Evolutionary conservation across 2,329 filamentous ascomycete genomes (phyloP), one percentile per base, ranked within the genome.

Genomic region (Epichloe sibirici): DNA sequence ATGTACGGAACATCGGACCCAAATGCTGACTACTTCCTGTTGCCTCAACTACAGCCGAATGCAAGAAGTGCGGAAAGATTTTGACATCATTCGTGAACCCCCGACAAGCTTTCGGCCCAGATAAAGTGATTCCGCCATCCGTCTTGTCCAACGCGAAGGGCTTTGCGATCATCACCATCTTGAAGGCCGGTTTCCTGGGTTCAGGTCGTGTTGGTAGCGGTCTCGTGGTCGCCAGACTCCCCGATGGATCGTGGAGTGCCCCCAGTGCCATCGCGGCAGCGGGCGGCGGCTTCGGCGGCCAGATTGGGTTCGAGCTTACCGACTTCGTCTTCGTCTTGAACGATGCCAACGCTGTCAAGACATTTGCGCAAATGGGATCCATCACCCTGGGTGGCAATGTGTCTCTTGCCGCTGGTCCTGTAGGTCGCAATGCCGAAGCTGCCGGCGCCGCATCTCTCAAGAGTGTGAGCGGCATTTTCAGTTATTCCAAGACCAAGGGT

Each of bases 281-380:
- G 31, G 88, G 88, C 59, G 88, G 84, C 51, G 88, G 88, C 25
- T 87, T 94, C 58, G 88, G 88, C 59, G 88, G 88, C 42, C 88
- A 93, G 71, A 88, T 94, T 63, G 88, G 88, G 38, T 88, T 91
- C 68, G 88, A 94, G 69, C 70, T 94, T 56, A 93, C 88, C 54
- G 88, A 93, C 67, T 98, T 98, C 66, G 93, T 98, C 66, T 97
- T 98, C 71, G 96, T 98, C 59, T 82, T 98, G 58, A 98, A 98
- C 71, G 91, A 98, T 65, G 75, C 83, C 43, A 81, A 76, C 54
- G 91, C 93, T 45, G 91, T 98, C 59, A 88, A 88, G 68, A 90
- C 91, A 8, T 97, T 98, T 69, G 89, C 90, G 5, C 91, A 97
- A 69, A 83, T 86, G 40, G 93, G 93, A 4, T 91, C 87, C 51